Percentiles rank a stretch among this genome's conserved stretches.
phyloP scores from a whole-genome alignment of 345 rosid genomes.

The Populus euphratica region DNA sequence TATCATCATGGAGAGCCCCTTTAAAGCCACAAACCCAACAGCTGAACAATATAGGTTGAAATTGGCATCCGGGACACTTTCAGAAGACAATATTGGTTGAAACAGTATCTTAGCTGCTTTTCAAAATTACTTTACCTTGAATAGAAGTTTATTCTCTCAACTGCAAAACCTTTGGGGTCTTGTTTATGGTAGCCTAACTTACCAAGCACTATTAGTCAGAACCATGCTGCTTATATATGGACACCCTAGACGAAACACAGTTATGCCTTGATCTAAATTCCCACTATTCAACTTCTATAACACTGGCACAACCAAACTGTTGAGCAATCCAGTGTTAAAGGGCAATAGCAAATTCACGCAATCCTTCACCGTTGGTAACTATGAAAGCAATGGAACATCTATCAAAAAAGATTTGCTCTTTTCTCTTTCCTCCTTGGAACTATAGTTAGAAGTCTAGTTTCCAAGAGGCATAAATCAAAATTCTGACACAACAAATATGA shows the following conservation, averaged over 20 bases:
- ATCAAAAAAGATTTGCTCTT: background rate
- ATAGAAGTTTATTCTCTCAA: background rate
- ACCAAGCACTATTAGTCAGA: background rate
- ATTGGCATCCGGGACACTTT: background rate
- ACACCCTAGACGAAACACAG: background rate
- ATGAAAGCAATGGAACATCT: background rate
- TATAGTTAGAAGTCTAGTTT: background rate
- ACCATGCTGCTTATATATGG: background rate
- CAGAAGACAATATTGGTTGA: background rate
- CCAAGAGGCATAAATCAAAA: background rate
- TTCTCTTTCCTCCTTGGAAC: background rate
- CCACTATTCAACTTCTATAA: background rate
- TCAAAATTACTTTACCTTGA: background rate
- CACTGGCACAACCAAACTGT: background rate
- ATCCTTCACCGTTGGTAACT: constrained; percentile 4
- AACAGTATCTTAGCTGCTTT: background rate
- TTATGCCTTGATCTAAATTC: background rate
- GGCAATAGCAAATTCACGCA: background rate
- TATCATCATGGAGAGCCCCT: background rate
- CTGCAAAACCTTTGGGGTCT: background rate
- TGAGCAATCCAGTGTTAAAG: background rate
- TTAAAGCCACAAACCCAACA: background rate
- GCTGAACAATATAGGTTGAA: background rate
- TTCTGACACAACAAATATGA: background rate
- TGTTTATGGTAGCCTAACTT: background rate